Conservation (phyloP, 768 basidiomycete genomes). For the Dacryopinax spathularia region DNA sequence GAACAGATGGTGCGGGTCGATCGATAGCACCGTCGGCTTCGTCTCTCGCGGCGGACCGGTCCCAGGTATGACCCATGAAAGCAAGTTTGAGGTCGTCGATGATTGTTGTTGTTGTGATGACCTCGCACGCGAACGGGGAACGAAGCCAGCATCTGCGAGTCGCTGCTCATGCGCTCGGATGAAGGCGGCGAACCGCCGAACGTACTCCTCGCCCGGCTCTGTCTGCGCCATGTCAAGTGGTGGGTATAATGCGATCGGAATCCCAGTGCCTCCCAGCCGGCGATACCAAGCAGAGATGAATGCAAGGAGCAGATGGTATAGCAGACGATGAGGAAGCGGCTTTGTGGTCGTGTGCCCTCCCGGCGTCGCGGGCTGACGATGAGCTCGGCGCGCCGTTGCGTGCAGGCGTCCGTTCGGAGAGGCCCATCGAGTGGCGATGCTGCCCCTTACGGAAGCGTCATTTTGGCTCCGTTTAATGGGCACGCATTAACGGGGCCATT, state of each 20-base stretch:
- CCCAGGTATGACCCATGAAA: constrained; percentile 11
- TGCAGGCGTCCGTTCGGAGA: too few species aligned
- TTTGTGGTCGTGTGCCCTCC: too few species aligned
- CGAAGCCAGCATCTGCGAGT: constrained; percentile 50
- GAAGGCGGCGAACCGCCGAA: constrained; percentile 53
- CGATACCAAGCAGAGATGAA: neutral
- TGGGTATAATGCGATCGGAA: constrained; percentile 10
- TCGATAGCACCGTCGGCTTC: constrained; percentile 49
- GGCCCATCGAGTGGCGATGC: too few species aligned
- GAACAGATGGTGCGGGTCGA: constrained; percentile 74
- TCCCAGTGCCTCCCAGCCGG: neutral
- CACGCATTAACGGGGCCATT: neutral
- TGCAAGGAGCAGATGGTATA: too few species aligned
- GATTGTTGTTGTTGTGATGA: constrained; percentile 21
- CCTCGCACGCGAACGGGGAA: too few species aligned
- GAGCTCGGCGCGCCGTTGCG: too few species aligned
- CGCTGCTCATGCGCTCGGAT: constrained; percentile 57
- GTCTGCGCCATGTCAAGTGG: constrained; percentile 18
- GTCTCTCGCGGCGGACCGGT: constrained; percentile 22
- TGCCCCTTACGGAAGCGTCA: too few species aligned
- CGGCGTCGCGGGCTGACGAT: too few species aligned
- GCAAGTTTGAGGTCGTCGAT: constrained; percentile 9
- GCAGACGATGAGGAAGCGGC: too few species aligned
- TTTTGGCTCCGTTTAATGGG: neutral
- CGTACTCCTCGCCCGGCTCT: constrained; percentile 58